Percentiles rank a stretch among this genome's conserved stretches.
phyloP scores from a whole-genome alignment of 768 basidiomycete genomes.

The Hygrophorus russula region DNA sequence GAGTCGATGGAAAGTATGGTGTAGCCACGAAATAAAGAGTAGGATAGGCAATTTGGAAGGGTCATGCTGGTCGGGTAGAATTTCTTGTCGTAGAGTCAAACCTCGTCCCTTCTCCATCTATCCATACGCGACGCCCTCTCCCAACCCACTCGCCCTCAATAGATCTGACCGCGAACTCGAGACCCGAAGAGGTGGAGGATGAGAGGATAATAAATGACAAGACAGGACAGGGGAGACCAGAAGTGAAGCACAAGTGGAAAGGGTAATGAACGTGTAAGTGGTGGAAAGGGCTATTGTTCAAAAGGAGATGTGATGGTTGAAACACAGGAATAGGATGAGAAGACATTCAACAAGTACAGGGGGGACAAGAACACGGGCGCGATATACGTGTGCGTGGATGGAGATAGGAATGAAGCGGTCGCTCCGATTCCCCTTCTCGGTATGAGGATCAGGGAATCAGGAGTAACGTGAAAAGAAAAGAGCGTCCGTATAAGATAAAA shows the following conservation, averaged over 20 bases:
- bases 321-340: not conserved
- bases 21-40: not conserved
- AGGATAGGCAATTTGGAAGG: not conserved
- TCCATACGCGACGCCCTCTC: slow-evolving; percentile 61
- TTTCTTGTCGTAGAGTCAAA: too few relatives aligned
- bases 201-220: slow-evolving; percentile 51
- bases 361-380: slow-evolving; percentile 19
- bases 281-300: not conserved
- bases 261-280: slow-evolving; percentile 5
- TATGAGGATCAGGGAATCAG: slow-evolving; percentile 1
- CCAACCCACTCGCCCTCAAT: slow-evolving; percentile 48
- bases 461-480: slow-evolving; percentile 46
- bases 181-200: slow-evolving; percentile 42
- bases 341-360: not conserved
- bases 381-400: slow-evolving; percentile 12
- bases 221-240: slow-evolving; percentile 5
- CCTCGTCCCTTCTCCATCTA: slow-evolving; percentile 11
- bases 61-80: too few relatives aligned
- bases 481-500: slow-evolving; percentile 62
- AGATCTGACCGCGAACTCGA: slow-evolving; percentile 14
- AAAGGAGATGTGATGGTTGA: not conserved
- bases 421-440: slow-evolving; percentile 11
- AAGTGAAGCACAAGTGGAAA: slow-evolving; percentile 3
- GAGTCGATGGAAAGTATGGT: not conserved
- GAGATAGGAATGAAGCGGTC: slow-evolving; percentile 21